Evolutionary conservation across 176 grass and related monocot species (phyloP), one percentile per base, ranked within the genome.

Genomic region (Cenchrus americanus): DNA sequence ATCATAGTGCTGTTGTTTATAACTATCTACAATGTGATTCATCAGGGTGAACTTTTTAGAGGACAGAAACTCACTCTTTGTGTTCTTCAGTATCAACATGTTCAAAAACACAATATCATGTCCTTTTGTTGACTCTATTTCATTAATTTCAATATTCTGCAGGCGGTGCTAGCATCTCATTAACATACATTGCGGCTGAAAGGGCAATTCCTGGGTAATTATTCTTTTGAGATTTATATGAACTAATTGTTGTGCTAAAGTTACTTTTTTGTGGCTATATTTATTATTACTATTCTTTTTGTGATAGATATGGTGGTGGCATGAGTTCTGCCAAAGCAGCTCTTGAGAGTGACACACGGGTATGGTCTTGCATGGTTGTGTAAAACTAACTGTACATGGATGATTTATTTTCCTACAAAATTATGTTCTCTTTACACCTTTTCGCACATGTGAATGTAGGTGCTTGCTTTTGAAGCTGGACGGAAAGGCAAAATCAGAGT

Each of bases 321-420:
- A 97, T 97, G 95, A 97, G 95, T 69, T 97, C 95, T 46, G 95
- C 95, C 67, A 97, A 97, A 94, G 88, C 95, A 80, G 92, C 95
- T 76, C 84, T 97, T 73, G 95, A 97, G 88, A 94, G 95, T 75
- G 95, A 97, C 87, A 97, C 95, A 64, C 86, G 63, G 76, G 95
- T 97, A 92, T 30, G 83, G 1, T 75, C 37, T 60, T 88, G 62
- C 61, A 50, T 53, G 69, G 14, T 76, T 71, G 72, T 24, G 14
- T 73, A 37, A 3, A 3, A 37, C 34, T 37, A 37, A 37, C 34
- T 37, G 34, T 37, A 55, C 32, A 53, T 62, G 42, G 58, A 26
- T 53, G 42, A 8, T 54, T 53, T 65, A 57, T 54, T 74, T 42
- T 87, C 23, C 42, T 50, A 75, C 65, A 1, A 52, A 52, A 47